Evolutionary conservation across 2,329 filamentous ascomycete species (phyloP).

Genomic region (Aspergillus terreus): DNA sequence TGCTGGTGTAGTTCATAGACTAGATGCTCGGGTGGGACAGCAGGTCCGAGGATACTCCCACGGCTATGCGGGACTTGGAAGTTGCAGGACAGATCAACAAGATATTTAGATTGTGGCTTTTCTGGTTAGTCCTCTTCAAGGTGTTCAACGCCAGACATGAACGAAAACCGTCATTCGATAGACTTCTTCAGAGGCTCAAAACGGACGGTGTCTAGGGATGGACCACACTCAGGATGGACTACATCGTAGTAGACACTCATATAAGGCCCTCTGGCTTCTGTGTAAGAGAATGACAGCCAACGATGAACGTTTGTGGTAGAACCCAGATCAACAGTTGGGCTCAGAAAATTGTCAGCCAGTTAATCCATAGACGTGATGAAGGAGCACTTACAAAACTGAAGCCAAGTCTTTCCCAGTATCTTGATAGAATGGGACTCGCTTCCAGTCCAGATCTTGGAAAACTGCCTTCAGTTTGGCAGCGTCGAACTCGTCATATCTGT

Average conservation of each 20-base stretch:
- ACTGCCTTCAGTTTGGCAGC: background rate
- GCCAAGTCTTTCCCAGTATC: background rate
- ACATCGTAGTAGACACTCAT: background rate
- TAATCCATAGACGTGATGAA: background rate
- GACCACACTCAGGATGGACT: background rate
- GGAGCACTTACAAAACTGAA: background rate
- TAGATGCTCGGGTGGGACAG: too few relatives aligned
- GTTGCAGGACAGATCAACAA: too few relatives aligned
- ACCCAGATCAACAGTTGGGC: background rate
- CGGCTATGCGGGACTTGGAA: too few relatives aligned
- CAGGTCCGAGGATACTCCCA: too few relatives aligned
- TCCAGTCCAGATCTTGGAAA: background rate
- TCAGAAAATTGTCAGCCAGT: background rate
- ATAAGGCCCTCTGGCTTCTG: background rate
- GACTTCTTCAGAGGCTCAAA: too few relatives aligned
- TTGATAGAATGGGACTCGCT: background rate
- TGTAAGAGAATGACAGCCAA: background rate
- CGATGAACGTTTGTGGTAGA: background rate
- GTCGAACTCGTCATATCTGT: background rate
- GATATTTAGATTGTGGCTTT: too few relatives aligned
- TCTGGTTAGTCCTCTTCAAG: too few relatives aligned
- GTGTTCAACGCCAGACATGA: too few relatives aligned
- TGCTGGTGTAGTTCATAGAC: conserved; percentile 16
- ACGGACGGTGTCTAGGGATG: too few relatives aligned
- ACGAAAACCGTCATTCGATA: too few relatives aligned